Percentiles rank a stretch among this genome's conserved stretches.
Conservation (phyloP, 2,329 filamentous ascomycete genomes). For the Fusarium odoratissimum region DNA sequence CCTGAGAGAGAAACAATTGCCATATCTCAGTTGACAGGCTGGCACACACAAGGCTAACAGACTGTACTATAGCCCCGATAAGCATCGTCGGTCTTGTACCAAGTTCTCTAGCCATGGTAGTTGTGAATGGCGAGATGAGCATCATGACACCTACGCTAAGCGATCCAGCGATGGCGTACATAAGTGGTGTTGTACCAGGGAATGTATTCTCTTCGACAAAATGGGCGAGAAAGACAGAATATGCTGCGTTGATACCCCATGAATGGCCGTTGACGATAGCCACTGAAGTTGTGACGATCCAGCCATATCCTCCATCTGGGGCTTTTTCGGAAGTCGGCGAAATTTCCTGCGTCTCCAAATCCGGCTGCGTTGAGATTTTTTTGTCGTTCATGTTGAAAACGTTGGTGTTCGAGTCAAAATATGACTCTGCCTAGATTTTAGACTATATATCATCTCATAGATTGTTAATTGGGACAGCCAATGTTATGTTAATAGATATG, state of each 20-base stretch:
- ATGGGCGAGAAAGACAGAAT: conserved; percentile 66
- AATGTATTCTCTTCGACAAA: conserved; percentile 65
- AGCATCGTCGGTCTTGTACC: conserved; percentile 57
- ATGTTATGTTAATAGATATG: not conserved
- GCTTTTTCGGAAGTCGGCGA: not conserved
- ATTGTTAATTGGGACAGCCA: not conserved
- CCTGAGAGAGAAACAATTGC: conserved; percentile 71
- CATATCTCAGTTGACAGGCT: conserved; percentile 65
- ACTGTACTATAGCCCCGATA: conserved; percentile 63
- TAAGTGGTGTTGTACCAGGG: conserved; percentile 61
- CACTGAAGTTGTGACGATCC: conserved; percentile 49
- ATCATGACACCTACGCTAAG: conserved; percentile 61
- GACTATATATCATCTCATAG: not conserved
- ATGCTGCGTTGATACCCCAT: conserved; percentile 58
- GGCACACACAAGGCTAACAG: conserved; percentile 63
- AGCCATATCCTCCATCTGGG: conserved; percentile 64
- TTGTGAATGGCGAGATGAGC: conserved; percentile 55
- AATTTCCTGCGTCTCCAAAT: not conserved
- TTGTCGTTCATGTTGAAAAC: not conserved
- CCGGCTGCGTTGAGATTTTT: rapidly evolving
- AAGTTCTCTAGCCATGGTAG: conserved; percentile 42
- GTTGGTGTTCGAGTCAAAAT: no score
- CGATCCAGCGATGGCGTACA: conserved; percentile 70
- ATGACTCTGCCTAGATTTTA: not conserved
- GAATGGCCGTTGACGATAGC: conserved; percentile 53